phyloP scores from a whole-genome alignment of 148 eudicot genomes.

The Rhododendron griersonianum region DNA sequence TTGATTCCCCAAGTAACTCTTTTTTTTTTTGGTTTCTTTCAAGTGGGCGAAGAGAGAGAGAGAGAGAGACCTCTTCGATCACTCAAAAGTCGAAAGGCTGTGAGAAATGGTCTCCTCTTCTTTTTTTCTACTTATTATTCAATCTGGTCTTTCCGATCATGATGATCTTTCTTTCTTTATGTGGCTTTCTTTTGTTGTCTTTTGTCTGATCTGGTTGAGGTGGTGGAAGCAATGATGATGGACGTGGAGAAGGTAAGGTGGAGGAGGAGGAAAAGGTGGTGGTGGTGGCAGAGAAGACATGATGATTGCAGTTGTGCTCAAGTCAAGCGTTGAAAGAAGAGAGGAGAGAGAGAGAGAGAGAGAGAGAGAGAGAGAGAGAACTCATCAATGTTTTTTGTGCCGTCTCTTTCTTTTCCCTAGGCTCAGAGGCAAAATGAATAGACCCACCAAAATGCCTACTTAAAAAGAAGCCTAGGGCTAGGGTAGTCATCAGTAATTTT shows the following conservation, averaged over 20 bases:
- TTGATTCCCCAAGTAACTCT: constrained; percentile 11
- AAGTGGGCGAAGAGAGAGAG: background rate
- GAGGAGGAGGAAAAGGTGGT: background rate
- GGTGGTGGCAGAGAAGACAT: constrained; percentile 3
- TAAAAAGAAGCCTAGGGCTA: too few relatives aligned
- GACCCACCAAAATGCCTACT: too few relatives aligned
- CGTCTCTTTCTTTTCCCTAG: background rate
- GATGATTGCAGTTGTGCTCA: constrained; percentile 1
- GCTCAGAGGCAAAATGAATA: background rate
- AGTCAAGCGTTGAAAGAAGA: background rate
- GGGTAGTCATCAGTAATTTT: too few relatives aligned
- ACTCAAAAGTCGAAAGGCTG: background rate
- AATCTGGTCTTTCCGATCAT: background rate
- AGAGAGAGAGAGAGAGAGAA: background rate
- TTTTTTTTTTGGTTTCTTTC: background rate
- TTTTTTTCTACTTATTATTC: background rate
- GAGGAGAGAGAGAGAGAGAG: too few relatives aligned
- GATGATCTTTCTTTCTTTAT: background rate
- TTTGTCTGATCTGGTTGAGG: background rate
- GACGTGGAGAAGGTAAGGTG: background rate
- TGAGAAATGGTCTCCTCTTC: background rate
- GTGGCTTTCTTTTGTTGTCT: background rate
- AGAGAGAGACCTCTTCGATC: background rate
- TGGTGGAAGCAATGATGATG: constrained; percentile 14
- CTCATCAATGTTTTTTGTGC: constrained; percentile 10